Conservation (phyloP, 257 asterid species). For the Fraxinus americana region DNA sequence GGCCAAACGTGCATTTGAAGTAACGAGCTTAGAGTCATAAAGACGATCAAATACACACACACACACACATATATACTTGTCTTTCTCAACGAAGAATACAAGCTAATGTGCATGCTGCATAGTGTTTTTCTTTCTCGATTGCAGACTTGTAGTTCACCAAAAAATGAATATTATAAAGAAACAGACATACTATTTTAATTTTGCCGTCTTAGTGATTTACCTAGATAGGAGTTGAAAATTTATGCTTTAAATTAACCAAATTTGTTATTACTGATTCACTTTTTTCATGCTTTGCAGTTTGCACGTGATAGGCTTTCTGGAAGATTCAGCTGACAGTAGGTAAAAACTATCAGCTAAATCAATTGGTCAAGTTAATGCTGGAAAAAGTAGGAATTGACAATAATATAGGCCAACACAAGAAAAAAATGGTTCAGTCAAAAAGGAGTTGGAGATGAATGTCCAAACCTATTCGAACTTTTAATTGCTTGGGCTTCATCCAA, state of each 20-base stretch:
- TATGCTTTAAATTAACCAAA: background rate
- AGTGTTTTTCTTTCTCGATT: background rate
- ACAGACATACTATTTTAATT: background rate
- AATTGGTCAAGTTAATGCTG: background rate
- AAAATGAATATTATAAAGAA: background rate
- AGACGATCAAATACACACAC: too few relatives aligned
- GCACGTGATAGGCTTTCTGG: conserved; percentile 3
- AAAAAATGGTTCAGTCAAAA: conserved; percentile 9
- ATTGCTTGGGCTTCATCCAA: conserved; percentile 99
- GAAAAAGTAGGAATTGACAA: background rate
- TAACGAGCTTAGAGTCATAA: background rate
- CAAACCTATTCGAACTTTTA: conserved; percentile 87
- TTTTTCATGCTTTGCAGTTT: conserved; percentile 14
- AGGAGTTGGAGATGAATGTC: conserved; percentile 17
- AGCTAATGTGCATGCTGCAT: background rate
- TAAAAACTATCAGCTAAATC: background rate
- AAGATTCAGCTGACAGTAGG: background rate
- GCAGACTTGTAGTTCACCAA: background rate
- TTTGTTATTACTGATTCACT: background rate
- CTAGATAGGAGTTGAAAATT: background rate
- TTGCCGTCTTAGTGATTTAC: background rate
- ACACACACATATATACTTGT: too few relatives aligned
- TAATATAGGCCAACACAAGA: conserved; percentile 3
- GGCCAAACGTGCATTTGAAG: background rate
- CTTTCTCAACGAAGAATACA: too few relatives aligned